phyloP scores from a whole-genome alignment of 805 yeast genomes.

The Ogataea philodendri region DNA sequence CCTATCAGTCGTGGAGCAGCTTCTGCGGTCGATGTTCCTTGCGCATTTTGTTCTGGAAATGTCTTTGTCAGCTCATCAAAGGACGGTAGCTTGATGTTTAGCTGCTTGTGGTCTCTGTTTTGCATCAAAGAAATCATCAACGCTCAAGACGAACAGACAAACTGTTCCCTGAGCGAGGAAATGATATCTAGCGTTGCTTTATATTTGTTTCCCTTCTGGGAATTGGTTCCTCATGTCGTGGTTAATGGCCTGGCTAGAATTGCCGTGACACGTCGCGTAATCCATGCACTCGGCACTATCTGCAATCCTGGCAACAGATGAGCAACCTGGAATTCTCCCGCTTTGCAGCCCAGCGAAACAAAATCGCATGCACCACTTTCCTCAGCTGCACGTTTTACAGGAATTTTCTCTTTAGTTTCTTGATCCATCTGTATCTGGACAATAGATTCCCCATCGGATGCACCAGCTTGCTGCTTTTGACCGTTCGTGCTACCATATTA shows the following conservation, averaged over 20 bases:
- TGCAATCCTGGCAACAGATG: slow-evolving; percentile 1
- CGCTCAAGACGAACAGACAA: slow-evolving; percentile 4
- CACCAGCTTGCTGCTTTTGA: too few species aligned
- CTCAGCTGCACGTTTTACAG: too few species aligned
- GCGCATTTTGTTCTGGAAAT: slow-evolving; percentile 17
- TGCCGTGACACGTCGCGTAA: slow-evolving; percentile 1
- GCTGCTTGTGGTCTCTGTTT: slow-evolving; percentile 9
- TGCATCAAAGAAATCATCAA: slow-evolving; percentile 17
- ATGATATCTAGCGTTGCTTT: slow-evolving; percentile 2
- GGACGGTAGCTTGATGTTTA: slow-evolving; percentile 23
- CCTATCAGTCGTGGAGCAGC: too few species aligned
- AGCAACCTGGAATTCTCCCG: slow-evolving; percentile 1
- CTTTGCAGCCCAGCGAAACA: slow-evolving; percentile 2
- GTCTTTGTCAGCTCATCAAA: slow-evolving; percentile 24
- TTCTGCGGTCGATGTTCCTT: too few species aligned
- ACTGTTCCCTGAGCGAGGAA: slow-evolving; percentile 1
- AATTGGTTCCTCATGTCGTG: too few species aligned
- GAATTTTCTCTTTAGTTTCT: too few species aligned
- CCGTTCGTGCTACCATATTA: too few species aligned
- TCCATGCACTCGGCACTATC: slow-evolving; percentile 1
- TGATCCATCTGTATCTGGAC: too few species aligned
- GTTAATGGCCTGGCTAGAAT: slow-evolving; percentile 3
- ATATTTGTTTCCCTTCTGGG: slow-evolving; percentile 9
- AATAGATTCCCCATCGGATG: too few species aligned
- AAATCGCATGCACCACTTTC: too few species aligned